Conservation (phyloP, 2,329 filamentous ascomycete genomes). For the Botryotinia narcissicola region DNA sequence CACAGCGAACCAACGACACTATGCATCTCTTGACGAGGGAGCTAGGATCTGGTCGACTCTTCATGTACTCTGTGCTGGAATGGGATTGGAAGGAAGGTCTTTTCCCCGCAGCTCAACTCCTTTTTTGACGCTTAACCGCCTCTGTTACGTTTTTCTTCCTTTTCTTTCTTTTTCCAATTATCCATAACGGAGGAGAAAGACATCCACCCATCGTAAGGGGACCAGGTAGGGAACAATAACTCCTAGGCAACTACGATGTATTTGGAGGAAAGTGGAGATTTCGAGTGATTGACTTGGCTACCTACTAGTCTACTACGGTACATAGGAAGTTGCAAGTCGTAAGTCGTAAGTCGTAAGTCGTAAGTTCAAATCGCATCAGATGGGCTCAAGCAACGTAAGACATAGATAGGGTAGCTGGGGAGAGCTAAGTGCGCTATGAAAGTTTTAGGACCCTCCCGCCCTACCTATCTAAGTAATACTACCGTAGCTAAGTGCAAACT, state of each 20-base stretch:
- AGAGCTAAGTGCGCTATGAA: neutral
- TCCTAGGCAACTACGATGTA: neutral
- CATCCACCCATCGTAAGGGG: neutral
- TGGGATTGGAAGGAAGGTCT: neutral
- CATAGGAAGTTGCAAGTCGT: no score
- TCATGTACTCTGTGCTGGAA: neutral
- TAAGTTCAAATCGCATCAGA: neutral
- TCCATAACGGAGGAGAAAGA: neutral
- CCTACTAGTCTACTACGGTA: no score
- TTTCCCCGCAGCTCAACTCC: neutral
- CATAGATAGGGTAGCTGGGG: no score
- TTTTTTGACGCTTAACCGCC: neutral
- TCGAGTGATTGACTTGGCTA: no score
- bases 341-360: neutral
- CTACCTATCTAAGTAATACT: neutral
- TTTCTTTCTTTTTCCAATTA: neutral
- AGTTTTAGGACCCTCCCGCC: neutral
- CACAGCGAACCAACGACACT: neutral
- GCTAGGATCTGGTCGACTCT: neutral
- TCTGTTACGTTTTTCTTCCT: neutral
- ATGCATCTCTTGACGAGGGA: neutral
- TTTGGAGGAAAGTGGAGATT: neutral
- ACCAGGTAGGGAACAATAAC: neutral
- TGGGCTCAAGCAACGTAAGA: slow-evolving; percentile 9
- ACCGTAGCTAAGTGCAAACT: neutral